These are phyloP conservation scores for Aspergillus olivimuriae DNA, from an alignment of 495 filamentous ascomycete species.

Conservation along the genomic window DNA sequence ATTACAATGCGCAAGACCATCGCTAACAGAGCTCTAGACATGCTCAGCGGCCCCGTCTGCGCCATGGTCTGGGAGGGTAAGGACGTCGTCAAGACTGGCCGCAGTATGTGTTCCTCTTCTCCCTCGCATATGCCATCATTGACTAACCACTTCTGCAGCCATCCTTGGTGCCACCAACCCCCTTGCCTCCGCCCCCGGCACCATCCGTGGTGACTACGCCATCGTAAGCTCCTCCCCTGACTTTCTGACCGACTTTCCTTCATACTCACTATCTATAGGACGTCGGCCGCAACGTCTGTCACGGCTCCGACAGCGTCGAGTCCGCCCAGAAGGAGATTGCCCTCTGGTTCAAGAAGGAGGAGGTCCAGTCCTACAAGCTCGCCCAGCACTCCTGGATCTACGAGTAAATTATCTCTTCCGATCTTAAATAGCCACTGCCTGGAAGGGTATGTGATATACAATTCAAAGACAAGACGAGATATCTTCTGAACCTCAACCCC, in stretches of 20 bases:
- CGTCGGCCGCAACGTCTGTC: slow-evolving; percentile 98
- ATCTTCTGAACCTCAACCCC: no score
- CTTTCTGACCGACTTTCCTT: background rate
- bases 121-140: background rate
- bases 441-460: background rate
- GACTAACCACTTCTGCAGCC: slow-evolving; percentile 33
- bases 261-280: slow-evolving; percentile 42
- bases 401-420: slow-evolving; percentile 53
- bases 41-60: slow-evolving; percentile 92
- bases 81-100: slow-evolving; percentile 97
- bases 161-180: slow-evolving; percentile 99
- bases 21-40: slow-evolving; percentile 56
- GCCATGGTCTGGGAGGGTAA: slow-evolving; percentile 99
- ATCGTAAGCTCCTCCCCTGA: slow-evolving; percentile 37
- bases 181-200: slow-evolving; percentile 83
- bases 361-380: slow-evolving; percentile 73
- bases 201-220: slow-evolving; percentile 88
- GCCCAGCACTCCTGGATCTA: slow-evolving; percentile 87
- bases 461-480: background rate
- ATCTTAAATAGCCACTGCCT: slow-evolving; percentile 1
- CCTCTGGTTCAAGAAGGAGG: slow-evolving; percentile 88
- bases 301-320: slow-evolving; percentile 97
- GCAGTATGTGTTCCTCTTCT: slow-evolving; percentile 48
- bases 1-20: no score
- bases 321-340: slow-evolving; percentile 98